Evolutionary conservation across 2,329 filamentous ascomycete species (phyloP), one percentile per base, ranked within the genome.

Genomic region (Keithomyces neogunnii): DNA sequence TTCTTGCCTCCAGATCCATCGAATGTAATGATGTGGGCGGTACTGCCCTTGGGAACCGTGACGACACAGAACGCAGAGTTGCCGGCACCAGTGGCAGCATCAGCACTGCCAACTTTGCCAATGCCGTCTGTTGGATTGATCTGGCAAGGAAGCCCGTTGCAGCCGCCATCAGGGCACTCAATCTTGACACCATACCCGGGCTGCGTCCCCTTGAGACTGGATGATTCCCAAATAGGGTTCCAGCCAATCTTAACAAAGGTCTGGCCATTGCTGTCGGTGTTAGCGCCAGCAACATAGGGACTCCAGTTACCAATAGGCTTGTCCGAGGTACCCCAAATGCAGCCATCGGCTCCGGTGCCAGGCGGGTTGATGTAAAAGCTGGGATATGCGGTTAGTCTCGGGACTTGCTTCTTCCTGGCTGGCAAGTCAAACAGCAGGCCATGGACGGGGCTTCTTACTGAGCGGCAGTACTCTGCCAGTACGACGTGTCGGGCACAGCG

Each of bases 311-410:
- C 88, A 58, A 82, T 67, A 1, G 85, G 75, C 56, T 82, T 73
- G 40, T 72, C 70, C 7, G 73, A 73, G 44, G 78, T 78, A 52
- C 88, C 86, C 88, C 88, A 91, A 51, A 85, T 68, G 65, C 88
- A 92, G 48, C 79, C 86, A 47, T 82, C 76, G 4, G 72, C 70
- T 5, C 76, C 71, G 45, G 81, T 73, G 54, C 88, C 87, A 35
- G 87, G 88, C 32, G 84, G 77, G 69, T 91, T 91, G 71, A 91
- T 80, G 62, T 91, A 91, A 68, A 79, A 90, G 66, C 82, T 86
- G 56, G 82, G 33, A 10, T 53, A 7, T n/a, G 42, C 49, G 47
- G 54, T 64, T 52, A 62, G 63, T 47, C n/a, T 43, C 32, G 42
- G 19, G 19, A 19, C 19, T 19, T 19, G 19, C 19, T 19, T 19